These are phyloP conservation scores for Talaromyces sp. DNA, from an alignment of 2,329 filamentous ascomycete genomes.

Conservation along the genomic window DNA sequence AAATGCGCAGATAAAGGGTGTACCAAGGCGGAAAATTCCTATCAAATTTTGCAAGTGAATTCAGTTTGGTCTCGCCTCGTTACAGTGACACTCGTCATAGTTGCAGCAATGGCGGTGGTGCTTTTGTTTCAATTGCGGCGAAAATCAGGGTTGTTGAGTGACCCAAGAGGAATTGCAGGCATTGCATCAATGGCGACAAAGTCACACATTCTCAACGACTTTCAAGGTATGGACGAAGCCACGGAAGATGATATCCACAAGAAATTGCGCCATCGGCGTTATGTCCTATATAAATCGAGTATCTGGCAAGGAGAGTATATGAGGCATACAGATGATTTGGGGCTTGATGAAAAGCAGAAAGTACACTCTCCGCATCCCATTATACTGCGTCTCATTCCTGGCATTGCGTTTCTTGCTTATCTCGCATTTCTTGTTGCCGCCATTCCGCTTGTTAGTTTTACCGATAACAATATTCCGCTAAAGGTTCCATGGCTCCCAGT, in stretches of 20 bases:
- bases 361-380: conserved; percentile 38
- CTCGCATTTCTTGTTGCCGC: conserved; percentile 33
- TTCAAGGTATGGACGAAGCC: conserved; percentile 42
- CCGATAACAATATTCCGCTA: conserved; percentile 33
- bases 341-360: conserved; percentile 23
- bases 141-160: conserved; percentile 44
- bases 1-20: conserved; percentile 22
- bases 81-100: conserved; percentile 33
- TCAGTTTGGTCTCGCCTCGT: conserved; percentile 42
- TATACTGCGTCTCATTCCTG: conserved; percentile 37
- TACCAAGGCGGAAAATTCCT: conserved; percentile 18
- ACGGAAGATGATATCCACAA: conserved; percentile 42
- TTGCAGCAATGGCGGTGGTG: conserved; percentile 37
- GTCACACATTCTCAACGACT: conserved; percentile 46
- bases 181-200: conserved; percentile 47
- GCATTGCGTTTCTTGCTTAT: conserved; percentile 36
- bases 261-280: conserved; percentile 41
- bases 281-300: conserved; percentile 47
- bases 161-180: conserved; percentile 47
- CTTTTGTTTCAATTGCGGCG: conserved; percentile 43
- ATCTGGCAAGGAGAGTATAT: conserved; percentile 49
- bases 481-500: conserved; percentile 43
- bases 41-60: conserved; percentile 39
- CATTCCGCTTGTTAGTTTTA: conserved; percentile 42
- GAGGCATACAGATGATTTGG: conserved; percentile 13